Percentiles rank a stretch among this genome's conserved stretches.
phyloP scores from a whole-genome alignment of 768 basidiomycete genomes.

The Mycena capillaripes region DNA sequence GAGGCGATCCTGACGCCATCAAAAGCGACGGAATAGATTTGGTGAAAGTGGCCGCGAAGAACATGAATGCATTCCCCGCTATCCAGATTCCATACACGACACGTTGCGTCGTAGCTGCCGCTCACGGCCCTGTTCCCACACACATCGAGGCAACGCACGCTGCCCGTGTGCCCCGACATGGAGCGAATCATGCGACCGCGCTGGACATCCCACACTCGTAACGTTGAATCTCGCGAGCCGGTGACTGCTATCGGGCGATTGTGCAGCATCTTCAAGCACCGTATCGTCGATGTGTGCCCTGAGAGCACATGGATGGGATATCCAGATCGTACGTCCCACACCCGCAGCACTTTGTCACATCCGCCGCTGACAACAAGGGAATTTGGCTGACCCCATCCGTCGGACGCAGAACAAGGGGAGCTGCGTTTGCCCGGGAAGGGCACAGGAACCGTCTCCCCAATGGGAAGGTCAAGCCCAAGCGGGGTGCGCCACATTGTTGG shows the following conservation, averaged over 20 bases:
- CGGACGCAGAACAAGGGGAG: constrained; percentile 73
- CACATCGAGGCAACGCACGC: constrained; percentile 92
- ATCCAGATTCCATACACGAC: constrained; percentile 93
- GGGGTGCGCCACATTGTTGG: constrained; percentile 61
- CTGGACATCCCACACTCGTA: constrained; percentile 96
- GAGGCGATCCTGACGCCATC: constrained; percentile 87
- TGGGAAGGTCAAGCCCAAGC: constrained; percentile 56
- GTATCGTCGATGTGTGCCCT: constrained; percentile 92
- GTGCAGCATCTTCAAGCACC: constrained; percentile 91
- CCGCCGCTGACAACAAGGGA: constrained; percentile 92
- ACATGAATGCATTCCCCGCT: constrained; percentile 90
- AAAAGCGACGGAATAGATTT: constrained; percentile 93
- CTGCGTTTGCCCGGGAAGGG: constrained; percentile 55
- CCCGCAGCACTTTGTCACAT: constrained; percentile 91
- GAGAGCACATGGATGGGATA: constrained; percentile 85
- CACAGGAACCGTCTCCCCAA: constrained; percentile 34
- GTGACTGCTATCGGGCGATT: constrained; percentile 91
- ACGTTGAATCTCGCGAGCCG: constrained; percentile 87
- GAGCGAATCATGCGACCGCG: constrained; percentile 75
- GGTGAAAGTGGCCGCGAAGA: constrained; percentile 86
- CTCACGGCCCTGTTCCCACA: constrained; percentile 88
- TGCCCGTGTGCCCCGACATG: constrained; percentile 82
- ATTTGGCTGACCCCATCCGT: constrained; percentile 92
- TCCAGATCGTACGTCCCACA: constrained; percentile 94
- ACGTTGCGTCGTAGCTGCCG: constrained; percentile 94